Base-by-base conservation (phyloP, 495 filamentous ascomycete genomes). In the Cladorrhinum samala region DNA sequence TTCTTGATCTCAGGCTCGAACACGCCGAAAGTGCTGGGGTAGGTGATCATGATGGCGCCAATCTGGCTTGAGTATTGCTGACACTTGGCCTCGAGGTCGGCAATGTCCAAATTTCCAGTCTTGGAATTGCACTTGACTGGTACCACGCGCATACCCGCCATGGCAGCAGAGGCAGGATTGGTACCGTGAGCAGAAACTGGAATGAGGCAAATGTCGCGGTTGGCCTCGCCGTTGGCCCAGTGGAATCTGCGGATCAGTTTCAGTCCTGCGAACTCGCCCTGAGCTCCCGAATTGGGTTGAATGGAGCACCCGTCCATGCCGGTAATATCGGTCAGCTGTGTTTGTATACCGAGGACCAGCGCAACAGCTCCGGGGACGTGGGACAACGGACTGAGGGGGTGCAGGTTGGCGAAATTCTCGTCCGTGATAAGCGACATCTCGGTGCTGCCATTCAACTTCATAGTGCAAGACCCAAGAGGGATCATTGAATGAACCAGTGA, bases 401-500 rank as follows among this genome's bases (percentile, higher is more conserved):
- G 93, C 23, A 97, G 81, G 44, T 86, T 82, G 42, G 89, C 81
- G 69, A 95, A 92, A 61, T 91, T 85, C 9, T 86, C 85, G 76
- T 84, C 88, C 1, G 90, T 91, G 51, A 96, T 76, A 17, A 93
- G 88, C 9, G 88, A 80, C 64, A 70, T 97, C 68, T 97, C 92
- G 14, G 88, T 87, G 27, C 92, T 94, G 52, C 88, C 90, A 64
- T 98, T 98, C 40, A 98, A 84, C 78, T 98, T 98, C 93, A 98
- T 98, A 19, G 93, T 98, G 77, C 93, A 98, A 16, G 94, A 97
- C 23, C 93, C 93, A n/a, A 98, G 82, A 6, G 93, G 91, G 57
- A 98, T 98, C 93, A 98, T 98, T 9, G 94, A 97, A 73, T 97
- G 94, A 6, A 87, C 87, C 37, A 97, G 77, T 16, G 94, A 97